Conservation (phyloP, 345 rosid species). For the Brassica cretica region DNA sequence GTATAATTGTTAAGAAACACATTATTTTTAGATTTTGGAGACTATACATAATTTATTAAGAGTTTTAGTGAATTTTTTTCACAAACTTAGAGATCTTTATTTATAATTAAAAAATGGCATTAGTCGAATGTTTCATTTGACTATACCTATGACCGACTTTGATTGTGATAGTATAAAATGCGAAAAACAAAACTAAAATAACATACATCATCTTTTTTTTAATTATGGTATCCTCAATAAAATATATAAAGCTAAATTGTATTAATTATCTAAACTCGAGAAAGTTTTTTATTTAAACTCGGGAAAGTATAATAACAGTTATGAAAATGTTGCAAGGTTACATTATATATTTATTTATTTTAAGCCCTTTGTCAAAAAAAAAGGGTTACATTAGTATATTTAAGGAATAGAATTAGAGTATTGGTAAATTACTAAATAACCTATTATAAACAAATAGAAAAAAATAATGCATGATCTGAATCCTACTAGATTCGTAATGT, state of each 20-base stretch:
- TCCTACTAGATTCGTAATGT: constrained; percentile 30
- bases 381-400: no score
- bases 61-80: no score
- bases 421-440: background rate
- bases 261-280: background rate
- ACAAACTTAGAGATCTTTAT: no score
- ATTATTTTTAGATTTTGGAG: no score
- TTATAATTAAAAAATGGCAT: no score
- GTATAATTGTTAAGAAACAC: no score
- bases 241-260: background rate
- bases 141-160: no score
- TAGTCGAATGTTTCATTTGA: no score
- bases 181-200: background rate
- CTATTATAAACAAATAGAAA: background rate
- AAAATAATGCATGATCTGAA: constrained; percentile 27
- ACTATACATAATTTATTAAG: no score
- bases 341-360: background rate
- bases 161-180: background rate
- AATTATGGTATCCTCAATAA: background rate
- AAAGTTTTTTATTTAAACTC: background rate
- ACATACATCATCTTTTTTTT: background rate
- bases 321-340: background rate
- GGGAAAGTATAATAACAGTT: background rate
- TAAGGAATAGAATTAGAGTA: background rate
- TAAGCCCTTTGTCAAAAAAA: no score